These are phyloP conservation scores for Zygotorulaspora florentina DNA, from an alignment of 805 yeast genomes.

Conservation along the genomic window DNA sequence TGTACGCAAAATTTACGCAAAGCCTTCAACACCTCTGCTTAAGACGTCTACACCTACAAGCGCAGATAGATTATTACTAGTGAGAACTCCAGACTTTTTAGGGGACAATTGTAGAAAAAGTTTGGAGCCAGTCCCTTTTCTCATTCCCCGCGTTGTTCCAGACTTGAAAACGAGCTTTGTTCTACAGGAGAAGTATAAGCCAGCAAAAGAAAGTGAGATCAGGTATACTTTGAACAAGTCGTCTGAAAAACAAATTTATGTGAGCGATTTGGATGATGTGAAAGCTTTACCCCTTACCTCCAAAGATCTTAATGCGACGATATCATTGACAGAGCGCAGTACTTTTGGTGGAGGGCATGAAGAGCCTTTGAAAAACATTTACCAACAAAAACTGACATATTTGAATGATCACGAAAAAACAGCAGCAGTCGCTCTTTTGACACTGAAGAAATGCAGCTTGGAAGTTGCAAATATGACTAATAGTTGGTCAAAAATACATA, in stretches of 20 bases:
- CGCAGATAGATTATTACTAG: no score
- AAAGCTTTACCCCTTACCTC: neutral
- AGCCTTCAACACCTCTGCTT: no score
- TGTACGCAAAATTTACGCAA: no score
- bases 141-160: conserved; percentile 9
- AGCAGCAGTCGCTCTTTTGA: conserved; percentile 10
- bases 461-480: conserved; percentile 9
- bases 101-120: neutral
- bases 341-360: no score
- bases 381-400: conserved; percentile 1
- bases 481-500: conserved; percentile 7
- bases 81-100: neutral
- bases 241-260: neutral
- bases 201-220: conserved; percentile 9
- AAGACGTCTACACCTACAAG: no score
- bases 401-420: conserved; percentile 8
- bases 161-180: conserved; percentile 5
- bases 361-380: conserved; percentile 4
- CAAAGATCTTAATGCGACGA: neutral
- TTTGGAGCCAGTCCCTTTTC: neutral
- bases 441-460: conserved; percentile 10
- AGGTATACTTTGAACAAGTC: conserved; percentile 6
- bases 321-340: no score
- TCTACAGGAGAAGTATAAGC: conserved; percentile 1
- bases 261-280: neutral